Evolutionary conservation across 352 stramenopile species (phyloP), one percentile per base, ranked within the genome.

Genomic region (Globisporangium perplexum): DNA sequence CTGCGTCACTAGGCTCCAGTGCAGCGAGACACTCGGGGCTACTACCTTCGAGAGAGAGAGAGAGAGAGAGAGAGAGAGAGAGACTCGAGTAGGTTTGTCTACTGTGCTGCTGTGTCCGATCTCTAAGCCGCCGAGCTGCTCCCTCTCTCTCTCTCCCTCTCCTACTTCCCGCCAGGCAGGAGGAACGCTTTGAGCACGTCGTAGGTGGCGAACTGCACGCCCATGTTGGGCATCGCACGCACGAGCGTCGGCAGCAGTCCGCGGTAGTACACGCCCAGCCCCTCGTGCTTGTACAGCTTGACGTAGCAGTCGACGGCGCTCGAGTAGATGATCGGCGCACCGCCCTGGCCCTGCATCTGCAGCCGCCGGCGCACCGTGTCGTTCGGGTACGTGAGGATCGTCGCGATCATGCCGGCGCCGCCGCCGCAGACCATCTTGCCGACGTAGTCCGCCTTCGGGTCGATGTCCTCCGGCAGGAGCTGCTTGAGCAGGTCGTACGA

Each of bases 361-460:
- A 96, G 70, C 18, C 85, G 69, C 35, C 86, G 65, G 5, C 86
- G 77, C 49, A 96, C 77, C 18, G 86, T 96, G 65, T 96, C 86
- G 65, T 93, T 93, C 44, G 86, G 85, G 60, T 96, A 96, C 58
- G 84, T 95, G 57, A 96, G 69, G 48, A 93, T 73, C 39, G 87
- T 92, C 24, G 86, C 86, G 50, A 89, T 72, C 57, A 96, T 83
- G 39, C 86, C 86, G 1, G 86, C 84, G 14, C 77, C 71, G 26
- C 85, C 85, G 33, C 86, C 86, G 47, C 78, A 88, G 33, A 93
- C 31, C 31, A 96, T 75, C 51, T 87, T 93, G 36, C 72, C 73
- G 1, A 56, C 52, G 51, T 88, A 90, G 38, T 78, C 63, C 1
- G 70, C 65, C 49, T 81, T 80, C 2, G 67, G 71, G 60, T 89